Percentiles rank a stretch among this genome's conserved stretches.
These are phyloP conservation scores for Umbelopsis sp. DNA, from an alignment of 371 early-diverging fungal species.

Conservation along the genomic window DNA sequence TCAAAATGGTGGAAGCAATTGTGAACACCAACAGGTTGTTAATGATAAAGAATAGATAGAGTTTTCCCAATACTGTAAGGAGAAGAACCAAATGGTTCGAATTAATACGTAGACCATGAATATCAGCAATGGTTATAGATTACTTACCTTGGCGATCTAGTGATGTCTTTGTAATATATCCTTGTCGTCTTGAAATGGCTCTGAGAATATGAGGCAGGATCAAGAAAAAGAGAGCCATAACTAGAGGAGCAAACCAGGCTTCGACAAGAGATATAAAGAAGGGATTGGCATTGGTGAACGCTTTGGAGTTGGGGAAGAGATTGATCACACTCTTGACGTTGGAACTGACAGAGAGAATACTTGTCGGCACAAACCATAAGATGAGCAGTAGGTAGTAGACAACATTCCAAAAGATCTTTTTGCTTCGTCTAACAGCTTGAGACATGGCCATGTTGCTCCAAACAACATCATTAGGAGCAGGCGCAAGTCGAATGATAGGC, in stretches of 20 bases:
- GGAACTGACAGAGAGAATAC: slow-evolving; percentile 63
- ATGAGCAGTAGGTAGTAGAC: slow-evolving; percentile 65
- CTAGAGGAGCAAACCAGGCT: slow-evolving; percentile 71
- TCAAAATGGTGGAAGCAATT: slow-evolving; percentile 55
- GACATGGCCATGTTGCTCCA: slow-evolving; percentile 78
- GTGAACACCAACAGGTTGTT: slow-evolving; percentile 74
- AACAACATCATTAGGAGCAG: slow-evolving; percentile 79
- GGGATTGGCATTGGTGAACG: slow-evolving; percentile 52
- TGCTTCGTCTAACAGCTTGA: slow-evolving; percentile 56
- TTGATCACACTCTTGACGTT: slow-evolving; percentile 58
- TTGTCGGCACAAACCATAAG: slow-evolving; percentile 70
- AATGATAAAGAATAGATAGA: slow-evolving; percentile 78
- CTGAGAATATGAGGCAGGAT: slow-evolving; percentile 72
- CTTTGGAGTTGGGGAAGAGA: slow-evolving; percentile 52
- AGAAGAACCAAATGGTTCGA: not conserved
- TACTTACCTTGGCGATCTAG: slow-evolving; percentile 60
- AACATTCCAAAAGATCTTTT: slow-evolving; percentile 57
- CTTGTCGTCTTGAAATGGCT: slow-evolving; percentile 74
- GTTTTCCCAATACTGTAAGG: slow-evolving; percentile 69
- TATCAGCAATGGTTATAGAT: not conserved
- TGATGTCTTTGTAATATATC: slow-evolving; percentile 74
- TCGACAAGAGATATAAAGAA: slow-evolving; percentile 63
- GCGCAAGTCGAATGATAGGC: slow-evolving; percentile 54
- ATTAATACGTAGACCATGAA: not conserved
- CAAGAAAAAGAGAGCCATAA: slow-evolving; percentile 72